Evolutionary conservation across 139 green algal genomes (phyloP).

Genomic region (Volvox africanus): DNA sequence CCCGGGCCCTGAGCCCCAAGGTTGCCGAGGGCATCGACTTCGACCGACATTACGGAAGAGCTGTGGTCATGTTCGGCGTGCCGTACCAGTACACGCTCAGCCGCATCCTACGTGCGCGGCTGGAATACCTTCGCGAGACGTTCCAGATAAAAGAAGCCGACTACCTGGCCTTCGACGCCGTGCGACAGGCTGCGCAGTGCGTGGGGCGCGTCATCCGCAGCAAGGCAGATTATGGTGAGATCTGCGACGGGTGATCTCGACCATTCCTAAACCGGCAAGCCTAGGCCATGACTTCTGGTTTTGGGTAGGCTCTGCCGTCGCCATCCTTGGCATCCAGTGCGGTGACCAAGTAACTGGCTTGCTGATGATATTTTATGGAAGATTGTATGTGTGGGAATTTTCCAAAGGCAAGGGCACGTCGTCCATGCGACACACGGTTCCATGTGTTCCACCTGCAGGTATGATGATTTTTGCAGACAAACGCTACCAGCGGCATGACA

Average conservation of each 20-base stretch:
- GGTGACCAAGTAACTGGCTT: too few species aligned
- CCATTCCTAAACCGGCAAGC: too few species aligned
- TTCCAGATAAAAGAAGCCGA: conserved; percentile 92
- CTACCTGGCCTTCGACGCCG: conserved; percentile 98
- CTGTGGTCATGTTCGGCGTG: conserved; percentile 98
- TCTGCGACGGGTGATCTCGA: too few species aligned
- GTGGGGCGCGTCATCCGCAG: conserved; percentile 98
- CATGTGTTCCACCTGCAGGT: conserved; percentile 32
- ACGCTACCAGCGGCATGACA: conserved; percentile 97
- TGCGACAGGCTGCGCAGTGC: conserved; percentile 97
- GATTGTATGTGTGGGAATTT: too few species aligned
- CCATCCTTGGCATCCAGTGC: too few species aligned
- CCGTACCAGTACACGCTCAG: conserved; percentile 96
- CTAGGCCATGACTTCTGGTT: too few species aligned
- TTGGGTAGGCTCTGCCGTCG: too few species aligned
- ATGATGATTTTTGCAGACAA: conserved; percentile 91
- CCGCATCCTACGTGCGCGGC: conserved; percentile 87
- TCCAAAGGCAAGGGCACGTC: too few species aligned
- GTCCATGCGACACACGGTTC: too few species aligned
- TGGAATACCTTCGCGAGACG: conserved; percentile 95
- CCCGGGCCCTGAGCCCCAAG: conserved; percentile 40
- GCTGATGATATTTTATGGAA: too few species aligned
- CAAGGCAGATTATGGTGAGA: conserved; percentile 86
- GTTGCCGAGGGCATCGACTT: conserved; percentile 99
- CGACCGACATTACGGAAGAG: conserved; percentile 83